Evolutionary conservation across 495 filamentous ascomycete species (phyloP).

Genomic region (Glarea lozoyensis): DNA sequence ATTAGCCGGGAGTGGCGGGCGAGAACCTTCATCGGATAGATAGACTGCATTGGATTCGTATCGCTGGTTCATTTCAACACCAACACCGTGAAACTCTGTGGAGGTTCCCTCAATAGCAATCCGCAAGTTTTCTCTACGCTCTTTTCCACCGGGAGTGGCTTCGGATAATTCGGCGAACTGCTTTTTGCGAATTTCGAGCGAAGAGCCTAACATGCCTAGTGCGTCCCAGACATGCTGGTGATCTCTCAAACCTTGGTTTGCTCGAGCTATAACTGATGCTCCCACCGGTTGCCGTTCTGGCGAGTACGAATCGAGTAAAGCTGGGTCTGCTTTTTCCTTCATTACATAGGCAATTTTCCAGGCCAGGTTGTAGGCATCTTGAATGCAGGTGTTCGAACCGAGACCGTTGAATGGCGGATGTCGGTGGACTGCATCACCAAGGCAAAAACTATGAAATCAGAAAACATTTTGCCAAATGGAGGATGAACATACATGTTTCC

Average conservation of each 20-base stretch:
- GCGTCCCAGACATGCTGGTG: constrained; percentile 36
- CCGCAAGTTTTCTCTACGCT: constrained; percentile 26
- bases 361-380: constrained; percentile 47
- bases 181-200: constrained; percentile 23
- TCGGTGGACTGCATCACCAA: constrained; percentile 44
- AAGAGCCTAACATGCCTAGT: constrained; percentile 30
- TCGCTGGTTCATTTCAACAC: constrained; percentile 42
- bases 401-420: constrained; percentile 44
- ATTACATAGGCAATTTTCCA: constrained; percentile 47
- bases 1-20: constrained; percentile 18
- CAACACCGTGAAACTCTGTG: constrained; percentile 40
- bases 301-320: constrained; percentile 39
- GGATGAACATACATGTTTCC: constrained; percentile 9
- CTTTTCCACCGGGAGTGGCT: constrained; percentile 25
- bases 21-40: constrained; percentile 28
- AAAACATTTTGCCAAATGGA: background rate
- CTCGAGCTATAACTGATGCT: constrained; percentile 33
- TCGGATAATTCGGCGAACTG: constrained; percentile 25
- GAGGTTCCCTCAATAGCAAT: constrained; percentile 30
- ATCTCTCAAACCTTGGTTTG: constrained; percentile 38
- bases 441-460: constrained; percentile 27
- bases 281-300: constrained; percentile 42
- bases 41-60: constrained; percentile 30
- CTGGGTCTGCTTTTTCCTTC: constrained; percentile 27
- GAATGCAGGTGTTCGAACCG: constrained; percentile 45